A percentile compares a stretch with the other conserved stretches of the same genome.
Evolutionary conservation across 352 stramenopile species (phyloP).

Genomic region (Phytophthora fragariae): DNA sequence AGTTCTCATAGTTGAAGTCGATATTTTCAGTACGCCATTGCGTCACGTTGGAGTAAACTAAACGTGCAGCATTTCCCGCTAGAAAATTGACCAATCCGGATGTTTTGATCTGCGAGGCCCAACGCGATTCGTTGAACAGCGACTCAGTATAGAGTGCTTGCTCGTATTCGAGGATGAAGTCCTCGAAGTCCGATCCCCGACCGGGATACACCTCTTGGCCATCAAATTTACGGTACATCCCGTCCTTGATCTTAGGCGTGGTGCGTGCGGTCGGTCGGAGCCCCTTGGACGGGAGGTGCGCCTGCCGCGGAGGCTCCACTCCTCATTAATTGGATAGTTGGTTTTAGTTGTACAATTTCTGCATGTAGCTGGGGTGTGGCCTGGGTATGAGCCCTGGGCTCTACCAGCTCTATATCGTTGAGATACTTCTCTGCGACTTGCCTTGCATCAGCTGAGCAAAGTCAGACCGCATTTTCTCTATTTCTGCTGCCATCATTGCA

Average conservation of each 20-base stretch:
- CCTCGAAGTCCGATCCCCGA: slow-evolving; percentile 6
- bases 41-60: no score
- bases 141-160: slow-evolving; percentile 3
- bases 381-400: background rate
- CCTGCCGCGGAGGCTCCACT: background rate
- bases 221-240: slow-evolving; percentile 2
- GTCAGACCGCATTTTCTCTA: background rate
- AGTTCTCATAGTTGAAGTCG: no score
- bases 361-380: background rate
- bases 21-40: no score
- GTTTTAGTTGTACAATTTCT: slow-evolving; percentile 3
- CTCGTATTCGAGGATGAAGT: slow-evolving; percentile 18
- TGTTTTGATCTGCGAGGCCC: no score
- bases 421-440: background rate
- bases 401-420: background rate
- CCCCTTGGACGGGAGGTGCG: background rate
- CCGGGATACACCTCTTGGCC: slow-evolving; percentile 10
- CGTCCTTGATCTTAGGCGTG: background rate
- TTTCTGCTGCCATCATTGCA: no score
- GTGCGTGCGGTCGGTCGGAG: background rate
- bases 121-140: slow-evolving; percentile 3
- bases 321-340: background rate
- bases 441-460: slow-evolving; percentile 2
- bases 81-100: no score
- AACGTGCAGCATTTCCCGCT: no score